Evolutionary conservation across 2,329 filamentous ascomycete species (phyloP), one percentile per base, ranked within the genome.

Genomic region (Neonectria coccinea): DNA sequence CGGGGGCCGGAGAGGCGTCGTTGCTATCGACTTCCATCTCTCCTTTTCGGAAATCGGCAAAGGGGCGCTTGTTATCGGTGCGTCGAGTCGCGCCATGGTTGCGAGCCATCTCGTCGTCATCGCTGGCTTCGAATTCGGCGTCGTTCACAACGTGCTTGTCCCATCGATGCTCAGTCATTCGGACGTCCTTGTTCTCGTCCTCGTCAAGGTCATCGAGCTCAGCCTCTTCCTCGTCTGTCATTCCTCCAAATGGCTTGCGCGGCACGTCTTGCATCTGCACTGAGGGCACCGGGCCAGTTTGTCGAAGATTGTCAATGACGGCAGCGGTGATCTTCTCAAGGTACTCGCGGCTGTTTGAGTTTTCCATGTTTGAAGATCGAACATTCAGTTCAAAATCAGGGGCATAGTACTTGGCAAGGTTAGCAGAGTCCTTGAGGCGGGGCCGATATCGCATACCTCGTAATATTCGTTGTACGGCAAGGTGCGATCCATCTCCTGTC

Each of bases 391-490:
- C 91, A 73, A 95, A 97, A 73, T 97, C 93, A 7, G 92, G 92
- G 14, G 92, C 93, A 78, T 98, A 99, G 75, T 97, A 97, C 85
- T 96, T 82, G 3, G 20, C 8, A n/a, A 10, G 9, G 57, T 79
- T 65, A 78, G 75, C 47, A 39, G 11, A 10, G 2, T 18, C 14
- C 4, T n/a, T 1, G 5, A 25, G 51, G 12, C n/a, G 4, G 25
- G n/a, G 10, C 5, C 10, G 2, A 36, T 72, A 80, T 75, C 78
- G 74, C 83, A 77, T 80, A 89, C 88, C 77, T 90, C 88, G 77
- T 98, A 98, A 79, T 98, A 98, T 82, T 98, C 95, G 68, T 97
- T 98, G 79, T 94, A 98, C 1, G 95, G 95, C 44, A 98, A 85
- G n/a, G 92, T 90, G 5, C 91, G 86, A 11, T 89, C 86, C 86